phyloP scores from a whole-genome alignment of 345 rosid genomes.

The Eucalyptus cloeziana region DNA sequence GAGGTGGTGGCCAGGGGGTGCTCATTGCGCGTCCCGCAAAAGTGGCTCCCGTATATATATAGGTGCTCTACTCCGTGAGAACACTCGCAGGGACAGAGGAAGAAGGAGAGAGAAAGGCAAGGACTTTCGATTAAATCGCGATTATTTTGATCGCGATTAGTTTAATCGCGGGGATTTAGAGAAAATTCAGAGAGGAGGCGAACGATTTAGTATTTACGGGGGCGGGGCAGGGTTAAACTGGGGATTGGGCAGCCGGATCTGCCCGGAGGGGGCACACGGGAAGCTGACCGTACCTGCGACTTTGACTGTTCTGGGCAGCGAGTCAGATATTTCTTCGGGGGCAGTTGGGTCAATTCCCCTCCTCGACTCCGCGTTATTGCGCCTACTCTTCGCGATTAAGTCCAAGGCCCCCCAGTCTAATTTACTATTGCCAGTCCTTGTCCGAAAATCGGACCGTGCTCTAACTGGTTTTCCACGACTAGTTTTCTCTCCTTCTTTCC shows the following conservation, averaged over 20 bases:
- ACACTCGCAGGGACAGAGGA: neutral
- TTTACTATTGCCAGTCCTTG: neutral
- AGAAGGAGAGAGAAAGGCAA: neutral
- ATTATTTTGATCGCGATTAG: neutral
- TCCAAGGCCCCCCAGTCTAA: neutral
- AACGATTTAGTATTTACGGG: neutral
- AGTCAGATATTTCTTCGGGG: neutral
- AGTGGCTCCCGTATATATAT: neutral
- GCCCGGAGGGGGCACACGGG: neutral
- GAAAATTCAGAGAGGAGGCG: neutral
- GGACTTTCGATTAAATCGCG: neutral
- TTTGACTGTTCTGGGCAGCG: conserved; percentile 2
- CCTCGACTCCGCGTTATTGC: neutral
- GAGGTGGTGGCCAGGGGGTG: neutral
- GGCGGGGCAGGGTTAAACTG: neutral
- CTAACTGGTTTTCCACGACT: neutral
- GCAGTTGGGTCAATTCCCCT: neutral
- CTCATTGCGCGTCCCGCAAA: neutral
- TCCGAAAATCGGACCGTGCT: neutral
- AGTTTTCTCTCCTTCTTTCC: neutral
- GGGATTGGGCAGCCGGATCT: neutral
- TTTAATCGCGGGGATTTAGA: neutral
- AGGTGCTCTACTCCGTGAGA: neutral
- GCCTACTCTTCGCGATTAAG: neutral
- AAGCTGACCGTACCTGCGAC: neutral